phyloP scores from a whole-genome alignment of 768 basidiomycete genomes.

The Mycena floridula region DNA sequence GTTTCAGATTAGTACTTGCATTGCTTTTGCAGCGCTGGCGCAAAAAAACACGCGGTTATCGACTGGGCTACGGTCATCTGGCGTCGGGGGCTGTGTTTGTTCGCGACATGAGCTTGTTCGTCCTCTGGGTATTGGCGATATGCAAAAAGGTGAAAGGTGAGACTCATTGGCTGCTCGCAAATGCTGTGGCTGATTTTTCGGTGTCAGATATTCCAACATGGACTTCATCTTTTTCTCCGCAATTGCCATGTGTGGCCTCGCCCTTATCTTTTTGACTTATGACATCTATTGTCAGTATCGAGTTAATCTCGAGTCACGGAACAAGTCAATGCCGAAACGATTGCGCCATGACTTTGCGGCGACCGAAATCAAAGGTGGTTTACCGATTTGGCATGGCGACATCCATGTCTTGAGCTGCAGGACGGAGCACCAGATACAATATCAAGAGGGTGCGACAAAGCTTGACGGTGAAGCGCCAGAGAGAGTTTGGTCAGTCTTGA shows the following conservation, averaged over 20 bases:
- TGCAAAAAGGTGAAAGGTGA: slow-evolving; percentile 7
- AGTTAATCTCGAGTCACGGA: not conserved
- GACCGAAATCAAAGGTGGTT: slow-evolving; percentile 1
- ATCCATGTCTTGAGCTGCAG: slow-evolving; percentile 28
- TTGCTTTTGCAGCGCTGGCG: slow-evolving; percentile 2
- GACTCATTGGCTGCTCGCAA: not conserved
- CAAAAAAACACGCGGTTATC: slow-evolving; percentile 4
- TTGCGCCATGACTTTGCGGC: not conserved
- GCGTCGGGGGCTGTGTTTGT: slow-evolving; percentile 1
- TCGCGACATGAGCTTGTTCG: slow-evolving; percentile 4
- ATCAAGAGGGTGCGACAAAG: slow-evolving; percentile 13
- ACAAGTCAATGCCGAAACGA: not conserved
- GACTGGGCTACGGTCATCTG: slow-evolving; percentile 4
- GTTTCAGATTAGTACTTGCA: slow-evolving; percentile 6
- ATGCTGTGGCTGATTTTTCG: not conserved
- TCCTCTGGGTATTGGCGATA: slow-evolving; percentile 2
- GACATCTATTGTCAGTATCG: slow-evolving; percentile 11
- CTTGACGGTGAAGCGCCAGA: slow-evolving; percentile 30
- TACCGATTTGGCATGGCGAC: slow-evolving; percentile 32
- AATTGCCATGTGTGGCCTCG: not conserved
- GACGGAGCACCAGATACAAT: slow-evolving; percentile 22
- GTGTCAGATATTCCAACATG: slow-evolving; percentile 6
- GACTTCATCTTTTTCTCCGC: slow-evolving; percentile 5
- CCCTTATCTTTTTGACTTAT: not conserved
- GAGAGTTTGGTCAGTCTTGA: slow-evolving; percentile 20